Percentiles rank a stretch among this genome's conserved stretches.
phyloP scores from a whole-genome alignment of 305 asterid species.

The Lippia alba region DNA sequence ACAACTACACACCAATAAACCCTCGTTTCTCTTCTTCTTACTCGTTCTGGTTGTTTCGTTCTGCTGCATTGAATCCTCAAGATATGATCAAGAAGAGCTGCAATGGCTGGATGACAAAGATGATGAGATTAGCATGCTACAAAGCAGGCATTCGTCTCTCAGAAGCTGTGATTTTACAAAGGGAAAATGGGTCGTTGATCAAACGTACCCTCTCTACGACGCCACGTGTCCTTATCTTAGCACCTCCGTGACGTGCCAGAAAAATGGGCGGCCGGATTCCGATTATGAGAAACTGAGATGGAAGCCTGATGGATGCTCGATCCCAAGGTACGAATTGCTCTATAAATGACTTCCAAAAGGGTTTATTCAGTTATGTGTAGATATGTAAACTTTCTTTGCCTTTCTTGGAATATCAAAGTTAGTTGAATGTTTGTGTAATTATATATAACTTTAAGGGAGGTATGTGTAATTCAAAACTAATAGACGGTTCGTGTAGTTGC shows the following conservation, averaged over 20 bases:
- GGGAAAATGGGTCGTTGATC: conserved; percentile 86
- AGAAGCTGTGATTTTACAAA: conserved; percentile 63
- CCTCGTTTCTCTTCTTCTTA: conserved; percentile 30
- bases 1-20: conserved; percentile 4
- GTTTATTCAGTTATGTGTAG: too few species aligned
- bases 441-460: too few species aligned
- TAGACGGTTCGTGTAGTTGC: too few species aligned
- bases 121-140: conserved; percentile 60
- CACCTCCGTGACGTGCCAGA: conserved; percentile 66
- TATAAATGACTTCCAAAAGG: too few species aligned
- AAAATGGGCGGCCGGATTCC: conserved; percentile 87
- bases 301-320: conserved; percentile 74
- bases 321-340: conserved; percentile 64
- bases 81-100: conserved; percentile 56
- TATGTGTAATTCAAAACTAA: too few species aligned
- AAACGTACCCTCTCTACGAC: conserved; percentile 76
- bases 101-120: conserved; percentile 64
- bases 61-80: conserved; percentile 42
- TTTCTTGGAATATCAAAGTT: too few species aligned
- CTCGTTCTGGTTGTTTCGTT: conserved; percentile 34
- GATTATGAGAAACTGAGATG: conserved; percentile 87
- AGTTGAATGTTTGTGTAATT: too few species aligned
- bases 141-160: conserved; percentile 55
- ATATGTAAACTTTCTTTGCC: too few species aligned
- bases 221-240: conserved; percentile 79